Conservation (phyloP, 1,139 yeast species). For the Hyphopichia buzzinii region DNA sequence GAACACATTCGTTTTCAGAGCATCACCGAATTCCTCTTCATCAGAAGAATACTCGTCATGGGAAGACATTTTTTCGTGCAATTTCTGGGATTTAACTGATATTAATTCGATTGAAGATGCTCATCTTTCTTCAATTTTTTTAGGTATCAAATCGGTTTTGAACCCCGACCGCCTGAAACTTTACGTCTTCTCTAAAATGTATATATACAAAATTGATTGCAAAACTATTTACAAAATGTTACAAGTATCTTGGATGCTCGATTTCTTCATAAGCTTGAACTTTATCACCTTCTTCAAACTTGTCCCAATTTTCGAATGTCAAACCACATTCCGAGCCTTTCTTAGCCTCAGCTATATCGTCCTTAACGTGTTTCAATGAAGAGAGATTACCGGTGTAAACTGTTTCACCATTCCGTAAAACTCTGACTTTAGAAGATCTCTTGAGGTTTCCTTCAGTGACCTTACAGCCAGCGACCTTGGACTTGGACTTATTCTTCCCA, state of each 20-base stretch:
- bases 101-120: too few species aligned
- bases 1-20: constrained; percentile 30
- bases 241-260: constrained; percentile 66
- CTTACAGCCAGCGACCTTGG: constrained; percentile 84
- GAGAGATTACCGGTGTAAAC: constrained; percentile 69
- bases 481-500: constrained; percentile 42
- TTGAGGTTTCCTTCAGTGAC: constrained; percentile 70
- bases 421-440: constrained; percentile 59
- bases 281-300: constrained; percentile 71
- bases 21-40: constrained; percentile 32
- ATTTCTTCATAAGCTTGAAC: constrained; percentile 74
- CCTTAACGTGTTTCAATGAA: constrained; percentile 79
- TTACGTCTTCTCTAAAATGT: background rate
- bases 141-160: too few species aligned
- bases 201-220: background rate
- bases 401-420: constrained; percentile 52
- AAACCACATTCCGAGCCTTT: constrained; percentile 93
- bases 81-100: too few species aligned
- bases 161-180: background rate
- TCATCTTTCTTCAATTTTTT: too few species aligned
- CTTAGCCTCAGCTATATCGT: constrained; percentile 71
- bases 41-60: constrained; percentile 45
- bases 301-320: constrained; percentile 68
- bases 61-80: too few species aligned
- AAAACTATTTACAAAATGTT: constrained; percentile 7